Base-by-base conservation (phyloP, 164 flowering plant species). In the Magnolia changhungtana region DNA sequence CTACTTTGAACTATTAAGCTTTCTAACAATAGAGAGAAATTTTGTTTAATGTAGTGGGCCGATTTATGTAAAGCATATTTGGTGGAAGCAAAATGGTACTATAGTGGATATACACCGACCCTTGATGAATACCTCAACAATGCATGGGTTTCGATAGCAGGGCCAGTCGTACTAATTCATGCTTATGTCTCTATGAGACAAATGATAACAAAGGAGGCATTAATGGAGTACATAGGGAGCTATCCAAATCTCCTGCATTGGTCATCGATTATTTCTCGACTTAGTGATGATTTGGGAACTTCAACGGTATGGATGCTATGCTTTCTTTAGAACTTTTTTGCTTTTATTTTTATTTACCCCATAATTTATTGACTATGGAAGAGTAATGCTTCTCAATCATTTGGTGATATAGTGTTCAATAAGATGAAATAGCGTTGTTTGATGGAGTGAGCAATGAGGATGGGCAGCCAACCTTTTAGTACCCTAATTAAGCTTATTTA, bases 201-300 rank as follows among this genome's bases (percentile, higher is more conserved):
- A 23, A 72, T 55, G 31, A 71, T 74, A 10, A 55, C 21, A 5
- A 23, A 69, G 63, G 78, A 82, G 31, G 82, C 50, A 2, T n/a
- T 78, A n/a, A n/a, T n/a, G 13, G n/a, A 76, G 16, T 50, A 2
- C 67, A 63, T 82, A 20, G 71, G 69, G 58, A 61, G 24, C 31
- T 21, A 69, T 5, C 76, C 68, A 7, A 50, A 58, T 23, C 65
- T 76, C 13, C n/a, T 78, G 27, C 75, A 65, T 27, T 69, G 61
- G 50, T 27, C 82, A 19, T 67, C 80, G 0, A 70, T 67, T 50
- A 74, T 84, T 69, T 13, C 69, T 4, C 75, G 83, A 14, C 72
- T 82, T 9, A 50, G 64, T 0, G 67, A 84, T 78, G 86, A 84
- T 71, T 67, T 82, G 58, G 84, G 74, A 71, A 78, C 86, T 18